These are phyloP conservation scores for Helicocarpus griseus DNA, from an alignment of 2,329 filamentous ascomycete genomes.

Conservation along the genomic window DNA sequence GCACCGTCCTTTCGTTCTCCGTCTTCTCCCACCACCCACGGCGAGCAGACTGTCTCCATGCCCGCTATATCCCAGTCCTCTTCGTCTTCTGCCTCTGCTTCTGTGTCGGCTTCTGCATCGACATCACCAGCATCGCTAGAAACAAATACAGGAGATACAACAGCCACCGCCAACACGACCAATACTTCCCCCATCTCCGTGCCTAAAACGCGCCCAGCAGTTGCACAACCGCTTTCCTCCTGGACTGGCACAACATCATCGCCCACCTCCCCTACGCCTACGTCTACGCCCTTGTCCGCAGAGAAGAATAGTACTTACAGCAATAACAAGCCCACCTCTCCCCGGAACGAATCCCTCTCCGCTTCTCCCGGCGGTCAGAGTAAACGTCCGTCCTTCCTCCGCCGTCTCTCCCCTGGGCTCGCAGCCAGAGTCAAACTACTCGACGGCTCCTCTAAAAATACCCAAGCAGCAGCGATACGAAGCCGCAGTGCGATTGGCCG, in stretches of 20 bases:
- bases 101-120: slow-evolving; percentile 13
- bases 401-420: slow-evolving; percentile 33
- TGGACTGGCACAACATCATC: slow-evolving; percentile 7
- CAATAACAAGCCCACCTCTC: neutral
- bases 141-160: neutral
- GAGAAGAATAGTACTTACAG: neutral
- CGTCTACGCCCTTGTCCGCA: neutral
- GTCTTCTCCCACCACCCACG: slow-evolving; percentile 2
- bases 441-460: slow-evolving; percentile 23
- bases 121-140: neutral
- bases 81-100: slow-evolving; percentile 21
- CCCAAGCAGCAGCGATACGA: slow-evolving; percentile 14
- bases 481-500: slow-evolving; percentile 25
- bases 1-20: neutral
- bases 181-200: slow-evolving; percentile 2
- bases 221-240: slow-evolving; percentile 11
- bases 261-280: neutral
- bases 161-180: slow-evolving; percentile 10
- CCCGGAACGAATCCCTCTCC: slow-evolving; percentile 11
- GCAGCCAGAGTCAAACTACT: slow-evolving; percentile 34
- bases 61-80: slow-evolving; percentile 26
- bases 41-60: slow-evolving; percentile 23
- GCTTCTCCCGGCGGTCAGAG: slow-evolving; percentile 17
- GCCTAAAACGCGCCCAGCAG: slow-evolving; percentile 4
- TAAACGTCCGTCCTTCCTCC: slow-evolving; percentile 28